These are phyloP conservation scores for Corchorus olitorius DNA, from an alignment of 345 rosid genomes.

Conservation along the genomic window DNA sequence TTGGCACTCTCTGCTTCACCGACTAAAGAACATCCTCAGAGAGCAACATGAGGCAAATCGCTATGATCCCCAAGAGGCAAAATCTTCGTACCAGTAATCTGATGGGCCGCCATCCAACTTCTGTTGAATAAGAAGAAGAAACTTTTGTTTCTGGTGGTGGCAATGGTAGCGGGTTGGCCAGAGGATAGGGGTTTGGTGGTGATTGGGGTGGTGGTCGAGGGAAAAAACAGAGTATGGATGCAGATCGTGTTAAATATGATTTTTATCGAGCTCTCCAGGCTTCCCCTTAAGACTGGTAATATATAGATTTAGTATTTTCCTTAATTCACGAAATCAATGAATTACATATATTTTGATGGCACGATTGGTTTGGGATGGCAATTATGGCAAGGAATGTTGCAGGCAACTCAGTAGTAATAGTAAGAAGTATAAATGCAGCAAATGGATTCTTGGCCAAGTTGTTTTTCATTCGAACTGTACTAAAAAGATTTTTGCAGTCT, in stretches of 20 bases:
- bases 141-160: slow-evolving; percentile 13
- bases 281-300: slow-evolving; percentile 53
- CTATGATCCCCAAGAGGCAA: slow-evolving; percentile 20
- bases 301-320: background rate
- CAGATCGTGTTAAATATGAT: slow-evolving; percentile 42
- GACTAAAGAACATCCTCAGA: slow-evolving; percentile 31
- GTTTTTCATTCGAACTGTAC: too few species aligned
- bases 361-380: too few species aligned
- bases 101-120: slow-evolving; percentile 3
- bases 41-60: slow-evolving; percentile 26
- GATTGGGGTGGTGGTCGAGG: slow-evolving; percentile 24
- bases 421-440: too few species aligned
- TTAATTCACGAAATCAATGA: background rate
- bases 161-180: slow-evolving; percentile 21
- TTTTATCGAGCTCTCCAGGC: slow-evolving; percentile 52
- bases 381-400: too few species aligned
- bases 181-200: slow-evolving; percentile 31
- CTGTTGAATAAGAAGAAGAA: slow-evolving; percentile 7
- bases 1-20: too few species aligned
- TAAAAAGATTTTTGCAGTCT: too few species aligned
- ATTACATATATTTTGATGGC: too few species aligned
- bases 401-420: too few species aligned
- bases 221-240: slow-evolving; percentile 43
- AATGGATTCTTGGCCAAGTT: too few species aligned
- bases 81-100: background rate